Base-by-base conservation (phyloP, 345 rosid genomes). In the Kernera saxatilis region DNA sequence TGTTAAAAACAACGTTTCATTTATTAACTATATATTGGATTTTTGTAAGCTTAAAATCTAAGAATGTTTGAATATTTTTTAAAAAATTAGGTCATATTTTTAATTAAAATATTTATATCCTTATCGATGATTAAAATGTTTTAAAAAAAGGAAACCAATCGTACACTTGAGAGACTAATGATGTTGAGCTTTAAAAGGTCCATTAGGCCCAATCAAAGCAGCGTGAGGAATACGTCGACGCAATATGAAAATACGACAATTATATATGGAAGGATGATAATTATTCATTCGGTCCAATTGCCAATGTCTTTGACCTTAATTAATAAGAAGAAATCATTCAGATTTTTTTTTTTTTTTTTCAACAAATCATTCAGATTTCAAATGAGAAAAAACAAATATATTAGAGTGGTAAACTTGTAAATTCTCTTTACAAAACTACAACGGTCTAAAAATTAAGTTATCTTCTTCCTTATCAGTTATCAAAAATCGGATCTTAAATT, bases 241-340 rank as follows among this genome's bases (percentile, higher is more conserved):
- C 64, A 43, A 43, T 44, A 72, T 72, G 70, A 72, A 64, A 32
- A 72, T 13, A 44, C 32, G 56, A 63, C 56, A 63, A 8, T 15
- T 41, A 25, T 21, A 27, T 50, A 5, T 52, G 54, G 18, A 40
- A 35, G 18, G 6, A 62, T 35, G 15, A 59, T 62, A 43, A 17
- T 54, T 44, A 64, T 44, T 25, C 71, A 63, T 15, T 50, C 23
- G 57, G 61, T 66, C 58, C 61, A 41, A 36, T 39, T 8, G 53
- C 67, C 67, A 56, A 73, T 49, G 29, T 73, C 51, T 40, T 64
- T 73, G 71, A 65, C 51, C 23, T 27, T 73, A 36, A 3, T 36
- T 54, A 19, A 45, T 64, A 54, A 46, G 6, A 44, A 35, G 2
- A 23, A 51, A 54, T 54, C 5, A 65, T 11, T 45, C 32, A 44